Evolutionary conservation across 768 basidiomycete genomes (phyloP).

Genomic region (Psilocybe azurescens): DNA sequence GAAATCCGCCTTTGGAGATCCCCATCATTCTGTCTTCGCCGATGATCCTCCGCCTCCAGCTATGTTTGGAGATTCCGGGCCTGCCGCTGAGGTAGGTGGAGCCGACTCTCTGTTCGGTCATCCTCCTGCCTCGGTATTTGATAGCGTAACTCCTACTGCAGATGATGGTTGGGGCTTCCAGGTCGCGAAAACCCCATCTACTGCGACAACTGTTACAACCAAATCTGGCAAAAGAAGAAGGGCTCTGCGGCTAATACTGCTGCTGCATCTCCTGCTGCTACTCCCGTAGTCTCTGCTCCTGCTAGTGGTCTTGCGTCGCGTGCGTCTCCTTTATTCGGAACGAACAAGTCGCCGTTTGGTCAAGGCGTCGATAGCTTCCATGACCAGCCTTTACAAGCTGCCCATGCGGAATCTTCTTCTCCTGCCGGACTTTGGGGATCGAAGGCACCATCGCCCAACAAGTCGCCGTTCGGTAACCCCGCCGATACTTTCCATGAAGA

Average conservation of each 20-base stretch:
- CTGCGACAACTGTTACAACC: slow-evolving; percentile 15
- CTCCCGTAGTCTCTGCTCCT: slow-evolving; percentile 14
- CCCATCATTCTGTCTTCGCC: slow-evolving; percentile 23
- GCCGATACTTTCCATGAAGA: slow-evolving; percentile 14
- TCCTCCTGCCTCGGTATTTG: slow-evolving; percentile 25
- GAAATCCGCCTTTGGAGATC: slow-evolving; percentile 27
- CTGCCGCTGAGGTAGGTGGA: slow-evolving; percentile 23
- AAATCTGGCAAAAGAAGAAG: slow-evolving; percentile 27
- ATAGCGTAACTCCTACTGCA: slow-evolving; percentile 15
- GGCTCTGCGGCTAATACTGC: slow-evolving; percentile 11
- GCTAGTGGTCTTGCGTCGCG: slow-evolving; percentile 24
- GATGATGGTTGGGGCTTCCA: slow-evolving; percentile 27
- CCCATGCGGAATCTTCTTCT: slow-evolving; percentile 1
- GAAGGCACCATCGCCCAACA: slow-evolving; percentile 8
- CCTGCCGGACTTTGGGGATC: slow-evolving; percentile 3
- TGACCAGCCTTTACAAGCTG: slow-evolving; percentile 16
- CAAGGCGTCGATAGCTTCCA: slow-evolving; percentile 12
- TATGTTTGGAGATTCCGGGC: slow-evolving; percentile 29
- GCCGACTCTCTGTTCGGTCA: slow-evolving; percentile 27
- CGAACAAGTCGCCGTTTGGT: slow-evolving; percentile 24
- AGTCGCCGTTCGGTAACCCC: slow-evolving; percentile 21
- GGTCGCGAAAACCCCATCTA: slow-evolving; percentile 16
- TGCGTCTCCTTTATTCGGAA: slow-evolving; percentile 24
- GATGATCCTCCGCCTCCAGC: slow-evolving; percentile 17
- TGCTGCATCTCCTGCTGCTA: slow-evolving; percentile 22